Evolutionary conservation across 352 stramenopile genomes (phyloP), one percentile per base, ranked within the genome.

Genomic region (Phytophthora citricola): DNA sequence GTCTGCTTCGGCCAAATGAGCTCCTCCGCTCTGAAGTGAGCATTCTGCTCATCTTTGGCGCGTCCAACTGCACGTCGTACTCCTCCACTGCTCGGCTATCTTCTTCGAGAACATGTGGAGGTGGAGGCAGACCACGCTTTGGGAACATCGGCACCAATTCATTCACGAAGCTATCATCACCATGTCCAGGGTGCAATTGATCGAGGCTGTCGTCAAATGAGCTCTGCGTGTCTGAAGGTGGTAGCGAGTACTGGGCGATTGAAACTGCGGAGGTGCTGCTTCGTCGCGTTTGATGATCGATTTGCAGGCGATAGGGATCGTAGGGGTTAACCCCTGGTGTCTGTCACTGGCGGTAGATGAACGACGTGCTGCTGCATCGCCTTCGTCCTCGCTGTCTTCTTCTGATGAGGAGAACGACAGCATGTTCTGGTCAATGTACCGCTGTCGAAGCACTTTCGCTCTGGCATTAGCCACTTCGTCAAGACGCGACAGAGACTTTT

Each of bases 101-200:
- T 22, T 67, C 57, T 22, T 78, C 56, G 26, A 66, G 15, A 49
- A 45, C 54, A 0, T n/a, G 44, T 29, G 36, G 26, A 7, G 53
- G 58, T 36, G 41, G 45, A 39, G 50, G 31, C 12, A 65, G 20
- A 8, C 11, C 32, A 31, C 34, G 56, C 15, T 58, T 72, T 12
- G 72, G 68, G 48, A 93, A 93, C 51, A 93, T 85, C 6, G 84
- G 82, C 0, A 93, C 67, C 29, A 93, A 45, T 17, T 82, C 66
- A 53, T 90, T 87, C 29, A 89, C 67, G 8, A 92, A 79, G 36
- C 72, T 79, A 32, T 85, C 76, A 20, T 81, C 59, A 11, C 61
- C 60, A 7, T 67, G 43, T 5, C 17, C 66, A 60, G 48, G 31
- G 9, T 58, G 54, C 1, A 66, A 32, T 0, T 58, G 64, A 51